Evolutionary conservation across 2,329 filamentous ascomycete genomes (phyloP).

Genomic region (Mollisiaceae sp.): DNA sequence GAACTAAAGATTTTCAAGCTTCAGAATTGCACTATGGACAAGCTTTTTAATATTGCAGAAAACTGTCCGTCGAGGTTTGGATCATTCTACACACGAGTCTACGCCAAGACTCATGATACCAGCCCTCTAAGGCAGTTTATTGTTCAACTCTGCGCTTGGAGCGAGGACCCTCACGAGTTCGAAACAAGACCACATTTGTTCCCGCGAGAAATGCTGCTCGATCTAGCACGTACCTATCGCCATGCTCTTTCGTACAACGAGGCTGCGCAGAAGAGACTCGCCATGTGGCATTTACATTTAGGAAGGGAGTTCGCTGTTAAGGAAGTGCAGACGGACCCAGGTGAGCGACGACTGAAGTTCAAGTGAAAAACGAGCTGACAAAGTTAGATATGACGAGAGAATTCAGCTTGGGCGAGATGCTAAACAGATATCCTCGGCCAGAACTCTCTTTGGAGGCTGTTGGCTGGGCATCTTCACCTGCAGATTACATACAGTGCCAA

Average conservation of each 20-base stretch:
- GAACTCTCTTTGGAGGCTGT: not conserved
- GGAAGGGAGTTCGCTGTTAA: not conserved
- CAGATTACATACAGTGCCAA: too few relatives aligned
- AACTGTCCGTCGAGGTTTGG: not conserved
- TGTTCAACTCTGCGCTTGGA: not conserved
- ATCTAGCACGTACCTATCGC: not conserved
- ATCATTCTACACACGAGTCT: not conserved
- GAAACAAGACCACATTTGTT: slow-evolving; percentile 4
- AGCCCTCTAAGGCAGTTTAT: not conserved
- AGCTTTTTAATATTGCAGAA: not conserved
- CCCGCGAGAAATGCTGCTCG: not conserved
- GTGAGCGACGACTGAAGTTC: not conserved
- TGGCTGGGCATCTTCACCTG: not conserved
- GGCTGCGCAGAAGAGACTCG: not conserved
- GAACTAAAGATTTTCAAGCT: not conserved
- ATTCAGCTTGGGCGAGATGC: not conserved
- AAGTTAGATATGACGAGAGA: not conserved
- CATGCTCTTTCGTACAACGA: not conserved
- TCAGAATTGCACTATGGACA: slow-evolving; percentile 16
- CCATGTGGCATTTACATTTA: not conserved
- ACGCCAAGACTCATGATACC: not conserved
- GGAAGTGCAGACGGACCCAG: not conserved
- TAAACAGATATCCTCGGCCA: not conserved
- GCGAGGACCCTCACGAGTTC: not conserved
- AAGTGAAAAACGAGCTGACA: not conserved